Conservation (phyloP, 2,329 filamentous ascomycete genomes). For the Phialophora tarda region DNA sequence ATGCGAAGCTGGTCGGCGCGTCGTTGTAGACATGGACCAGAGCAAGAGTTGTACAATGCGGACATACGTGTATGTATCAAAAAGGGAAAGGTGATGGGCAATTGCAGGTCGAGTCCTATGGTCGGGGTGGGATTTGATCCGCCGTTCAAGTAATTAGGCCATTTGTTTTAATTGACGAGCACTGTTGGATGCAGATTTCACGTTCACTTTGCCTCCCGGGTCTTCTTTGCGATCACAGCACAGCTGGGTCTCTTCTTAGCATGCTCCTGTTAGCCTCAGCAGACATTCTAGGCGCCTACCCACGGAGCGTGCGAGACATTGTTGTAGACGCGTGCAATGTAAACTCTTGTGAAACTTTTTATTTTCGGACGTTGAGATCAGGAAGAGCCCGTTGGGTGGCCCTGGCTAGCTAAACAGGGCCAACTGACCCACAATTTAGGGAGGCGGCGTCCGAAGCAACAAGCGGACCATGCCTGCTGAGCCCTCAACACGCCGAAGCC, state of each 20-base stretch:
- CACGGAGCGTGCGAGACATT: conserved; percentile 5
- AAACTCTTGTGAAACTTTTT: conserved; percentile 17
- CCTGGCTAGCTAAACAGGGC: conserved; percentile 17
- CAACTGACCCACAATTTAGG: conserved; percentile 11
- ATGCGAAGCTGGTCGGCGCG: conserved; percentile 87
- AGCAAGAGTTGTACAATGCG: conserved; percentile 32
- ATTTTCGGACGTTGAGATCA: conserved; percentile 29
- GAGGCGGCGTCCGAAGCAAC: conserved; percentile 20
- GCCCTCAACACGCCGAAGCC: conserved; percentile 13
- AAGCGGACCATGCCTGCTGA: conserved; percentile 15
- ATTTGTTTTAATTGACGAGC: conserved; percentile 28
- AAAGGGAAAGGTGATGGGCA: conserved; percentile 17
- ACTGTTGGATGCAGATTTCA: conserved; percentile 21
- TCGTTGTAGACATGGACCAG: conserved; percentile 71
- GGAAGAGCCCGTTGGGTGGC: conserved; percentile 15
- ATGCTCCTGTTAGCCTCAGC: not conserved
- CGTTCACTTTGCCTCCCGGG: not conserved
- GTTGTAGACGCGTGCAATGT: conserved; percentile 4
- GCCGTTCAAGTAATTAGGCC: conserved; percentile 17
- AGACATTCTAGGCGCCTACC: not conserved
- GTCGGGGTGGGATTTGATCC: conserved; percentile 19
- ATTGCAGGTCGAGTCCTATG: conserved; percentile 17
- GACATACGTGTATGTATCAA: conserved; percentile 30
- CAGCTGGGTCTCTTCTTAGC: not conserved
- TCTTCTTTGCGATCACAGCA: not conserved